phyloP scores from a whole-genome alignment of 768 basidiomycete species.

The Asterophora parasitica region DNA sequence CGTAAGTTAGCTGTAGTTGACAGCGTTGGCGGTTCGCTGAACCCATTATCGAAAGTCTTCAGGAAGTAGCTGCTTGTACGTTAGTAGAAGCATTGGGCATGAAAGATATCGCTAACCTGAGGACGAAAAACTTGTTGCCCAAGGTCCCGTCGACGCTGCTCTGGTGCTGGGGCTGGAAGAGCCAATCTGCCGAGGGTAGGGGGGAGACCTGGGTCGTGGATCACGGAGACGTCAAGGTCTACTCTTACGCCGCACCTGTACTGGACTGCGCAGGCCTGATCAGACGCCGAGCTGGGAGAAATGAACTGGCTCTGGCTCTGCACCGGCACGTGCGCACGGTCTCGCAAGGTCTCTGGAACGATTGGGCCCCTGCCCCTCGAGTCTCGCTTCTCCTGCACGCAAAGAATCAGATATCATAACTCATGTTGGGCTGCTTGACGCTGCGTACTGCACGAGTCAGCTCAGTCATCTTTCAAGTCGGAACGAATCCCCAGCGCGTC shows the following conservation, averaged over 20 bases:
- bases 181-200: conserved; percentile 5
- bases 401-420: conserved; percentile 93
- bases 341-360: neutral
- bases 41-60: conserved; percentile 44
- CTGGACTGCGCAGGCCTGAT: neutral
- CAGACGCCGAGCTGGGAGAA: no score
- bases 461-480: neutral
- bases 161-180: no score
- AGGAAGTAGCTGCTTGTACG: no score
- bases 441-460: no score
- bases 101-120: no score
- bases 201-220: no score
- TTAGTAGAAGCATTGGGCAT: no score
- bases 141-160: no score
- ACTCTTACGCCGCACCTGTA: conserved; percentile 24
- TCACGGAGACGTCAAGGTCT: no score
- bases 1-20: conserved; percentile 76
- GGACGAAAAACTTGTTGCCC: no score
- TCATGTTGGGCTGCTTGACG: conserved; percentile 91
- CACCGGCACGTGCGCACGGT: no score
- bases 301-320: no score
- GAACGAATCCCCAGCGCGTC: conserved; percentile 67
- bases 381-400: conserved; percentile 80
- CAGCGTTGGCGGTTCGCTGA: conserved; percentile 34
- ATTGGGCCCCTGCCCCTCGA: conserved; percentile 37